Base-by-base conservation (phyloP, 192 early-diverging fungal species). In the Mortierella alpina region DNA sequence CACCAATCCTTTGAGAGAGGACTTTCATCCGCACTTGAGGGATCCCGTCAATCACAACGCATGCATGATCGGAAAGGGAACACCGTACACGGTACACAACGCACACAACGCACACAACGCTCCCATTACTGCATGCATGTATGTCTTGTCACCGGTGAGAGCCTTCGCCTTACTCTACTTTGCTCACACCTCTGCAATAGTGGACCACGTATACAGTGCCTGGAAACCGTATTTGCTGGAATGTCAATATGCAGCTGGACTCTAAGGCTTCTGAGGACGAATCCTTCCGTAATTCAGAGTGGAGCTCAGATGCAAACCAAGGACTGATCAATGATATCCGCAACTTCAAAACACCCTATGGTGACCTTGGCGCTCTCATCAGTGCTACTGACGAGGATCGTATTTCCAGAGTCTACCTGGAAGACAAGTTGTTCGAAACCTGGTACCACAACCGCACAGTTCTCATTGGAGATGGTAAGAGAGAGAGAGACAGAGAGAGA, bases 391-490 rank as follows among this genome's bases (percentile, higher is more conserved):
- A 31, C 2, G 17, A 8, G 15, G 68, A 60, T 2, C 6, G 13
- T 4, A 59, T 70, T 13, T 70, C 68, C 0, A 70, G 52, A 41
- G 68, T 70, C 7, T 70, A 22, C 9, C 46, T 70, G 9, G 68
- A 70, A 13, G 58, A 70, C 6, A 70, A 61, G 49, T 2, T 70
- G 4, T 70, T 61, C 12, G n/a, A 70, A 39, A 70, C 68, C 2
- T 70, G 68, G 68, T 23, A 70, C 49, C 58, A 61, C 23, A 47
- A 17, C 1, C 48, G 68, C 0, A 53, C 59, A 1, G 59, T 70
- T 15, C 39, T 70, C 8, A 61, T 70, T 23, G 68, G 68, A 6
- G 68, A 70, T 70, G 68, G 67, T 69, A 50, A 8, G 52, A 18
- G 15, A n/a, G 13, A 40, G 7, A n/a, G 13, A 46, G 1, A 15